Conservation (phyloP, 768 basidiomycete species). For the Rhizopogon vinicolor region DNA sequence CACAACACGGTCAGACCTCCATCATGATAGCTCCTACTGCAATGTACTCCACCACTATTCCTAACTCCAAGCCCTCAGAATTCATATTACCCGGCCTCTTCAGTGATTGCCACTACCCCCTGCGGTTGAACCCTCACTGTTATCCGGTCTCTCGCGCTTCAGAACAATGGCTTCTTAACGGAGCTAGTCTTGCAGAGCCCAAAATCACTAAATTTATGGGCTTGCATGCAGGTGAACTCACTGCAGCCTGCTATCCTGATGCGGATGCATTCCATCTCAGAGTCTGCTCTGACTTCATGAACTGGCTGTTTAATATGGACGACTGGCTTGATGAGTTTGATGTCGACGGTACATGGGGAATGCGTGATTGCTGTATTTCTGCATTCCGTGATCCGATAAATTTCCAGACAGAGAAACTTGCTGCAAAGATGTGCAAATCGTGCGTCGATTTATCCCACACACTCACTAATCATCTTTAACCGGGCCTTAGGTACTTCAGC, state of each 20-base stretch:
- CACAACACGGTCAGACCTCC: not conserved
- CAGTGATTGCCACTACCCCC: not conserved
- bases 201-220: conserved; percentile 40
- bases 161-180: conserved; percentile 6
- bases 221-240: conserved; percentile 62
- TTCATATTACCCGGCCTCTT: conserved; percentile 37
- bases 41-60: conserved; percentile 10
- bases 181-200: conserved; percentile 26
- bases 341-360: conserved; percentile 22
- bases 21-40: conserved; percentile 21
- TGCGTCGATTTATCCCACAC: conserved; percentile 13
- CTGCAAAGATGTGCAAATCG: conserved; percentile 30
- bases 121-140: not conserved
- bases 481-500: conserved; percentile 29
- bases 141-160: not conserved
- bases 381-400: conserved; percentile 24
- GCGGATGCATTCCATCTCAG: conserved; percentile 53
- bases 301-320: conserved; percentile 38
- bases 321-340: conserved; percentile 38
- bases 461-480: not conserved
- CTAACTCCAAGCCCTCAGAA: conserved; percentile 5
- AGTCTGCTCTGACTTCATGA: conserved; percentile 66
- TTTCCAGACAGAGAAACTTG: conserved; percentile 22
- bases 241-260: conserved; percentile 59
- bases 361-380: conserved; percentile 25